Conservation (phyloP, 768 basidiomycete species). For the Russula compacta region DNA sequence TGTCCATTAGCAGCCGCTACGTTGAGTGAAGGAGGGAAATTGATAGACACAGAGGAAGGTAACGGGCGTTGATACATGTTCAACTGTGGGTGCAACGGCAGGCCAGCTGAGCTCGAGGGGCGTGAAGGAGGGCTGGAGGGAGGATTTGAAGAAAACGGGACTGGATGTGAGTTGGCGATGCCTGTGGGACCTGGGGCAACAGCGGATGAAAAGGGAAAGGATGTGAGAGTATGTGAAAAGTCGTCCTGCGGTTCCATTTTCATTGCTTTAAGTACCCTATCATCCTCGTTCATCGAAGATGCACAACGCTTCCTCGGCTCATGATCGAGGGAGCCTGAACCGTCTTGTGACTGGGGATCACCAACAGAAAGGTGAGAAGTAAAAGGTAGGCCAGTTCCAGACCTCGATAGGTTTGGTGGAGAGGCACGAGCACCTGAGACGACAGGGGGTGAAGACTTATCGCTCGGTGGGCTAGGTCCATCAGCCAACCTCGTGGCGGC, state of each 20-base stretch:
- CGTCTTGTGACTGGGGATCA: constrained; percentile 24
- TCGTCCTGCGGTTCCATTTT: constrained; percentile 45
- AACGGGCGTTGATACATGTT: constrained; percentile 9
- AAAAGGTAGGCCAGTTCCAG: constrained; percentile 13
- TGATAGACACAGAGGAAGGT: constrained; percentile 13
- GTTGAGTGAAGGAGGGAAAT: constrained; percentile 21
- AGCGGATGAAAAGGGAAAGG: constrained; percentile 21
- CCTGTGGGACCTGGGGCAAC: constrained; percentile 15
- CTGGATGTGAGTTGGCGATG: constrained; percentile 13
- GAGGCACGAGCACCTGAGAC: constrained; percentile 13
- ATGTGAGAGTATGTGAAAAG: constrained; percentile 20
- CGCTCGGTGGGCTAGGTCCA: constrained; percentile 26
- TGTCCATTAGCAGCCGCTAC: constrained; percentile 18
- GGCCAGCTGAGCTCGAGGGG: constrained; percentile 28
- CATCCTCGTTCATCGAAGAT: constrained; percentile 37
- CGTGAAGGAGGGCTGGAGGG: constrained; percentile 24
- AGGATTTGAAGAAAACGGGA: constrained; percentile 18
- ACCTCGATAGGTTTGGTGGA: constrained; percentile 13
- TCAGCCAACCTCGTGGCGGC: constrained; percentile 34
- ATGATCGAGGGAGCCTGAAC: constrained; percentile 30
- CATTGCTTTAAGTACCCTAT: constrained; percentile 36
- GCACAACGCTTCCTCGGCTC: constrained; percentile 43
- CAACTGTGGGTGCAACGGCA: constrained; percentile 23
- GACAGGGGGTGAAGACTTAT: constrained; percentile 14
- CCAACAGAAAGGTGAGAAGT: constrained; percentile 17